Evolutionary conservation across 2,329 filamentous ascomycete genomes (phyloP), one percentile per base, ranked within the genome.

Genomic region (Fusarium newnesense): DNA sequence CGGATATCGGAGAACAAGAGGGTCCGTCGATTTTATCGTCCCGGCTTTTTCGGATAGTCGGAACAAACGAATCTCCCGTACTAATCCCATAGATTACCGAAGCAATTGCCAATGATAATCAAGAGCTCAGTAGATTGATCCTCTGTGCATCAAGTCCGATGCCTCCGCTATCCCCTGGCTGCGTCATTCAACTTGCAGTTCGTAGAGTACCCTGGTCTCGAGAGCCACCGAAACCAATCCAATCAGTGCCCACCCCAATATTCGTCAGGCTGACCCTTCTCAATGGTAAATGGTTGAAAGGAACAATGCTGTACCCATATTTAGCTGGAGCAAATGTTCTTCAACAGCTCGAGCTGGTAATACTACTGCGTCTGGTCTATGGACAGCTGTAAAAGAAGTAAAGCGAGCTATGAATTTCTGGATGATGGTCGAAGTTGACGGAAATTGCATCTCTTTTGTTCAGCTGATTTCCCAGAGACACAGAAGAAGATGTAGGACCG

Each of bases 1-100:
- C 36, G 36, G 50, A 40, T 49, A 26, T 64, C 60, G 60, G 60
- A 64, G 42, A 64, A 40, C 36, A 64, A 60, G 54, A 60, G 60
- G 60, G 60, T 49, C 54, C 42, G 54, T 30, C 26, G 12, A 24
- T 32, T 24, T 16, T 13, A 34, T 34, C 5, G 19, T 21, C 19
- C n/a, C 54, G 26, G 40, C 40, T 32, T 39, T 39, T 60, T 63
- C 54, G 42, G 54, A 60, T 60, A 39, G 36, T 15, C 54, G 60
- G 53, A 28, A 61, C 15, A 11, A 19, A 21, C n/a, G 19, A 19
- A 12, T 50, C 15, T 34, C 32, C 37, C 19, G 42, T n/a, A 11
- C 32, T 54, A 30, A 28, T 47, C 4, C 15, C 1, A 30, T n/a
- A 28, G 42, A 50, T 37, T 50, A 10, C 30, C 24, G 56, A 49